Evolutionary conservation across 306 rosid genomes (phyloP), one percentile per base, ranked within the genome.

Genomic region (Citrullus amarus): DNA sequence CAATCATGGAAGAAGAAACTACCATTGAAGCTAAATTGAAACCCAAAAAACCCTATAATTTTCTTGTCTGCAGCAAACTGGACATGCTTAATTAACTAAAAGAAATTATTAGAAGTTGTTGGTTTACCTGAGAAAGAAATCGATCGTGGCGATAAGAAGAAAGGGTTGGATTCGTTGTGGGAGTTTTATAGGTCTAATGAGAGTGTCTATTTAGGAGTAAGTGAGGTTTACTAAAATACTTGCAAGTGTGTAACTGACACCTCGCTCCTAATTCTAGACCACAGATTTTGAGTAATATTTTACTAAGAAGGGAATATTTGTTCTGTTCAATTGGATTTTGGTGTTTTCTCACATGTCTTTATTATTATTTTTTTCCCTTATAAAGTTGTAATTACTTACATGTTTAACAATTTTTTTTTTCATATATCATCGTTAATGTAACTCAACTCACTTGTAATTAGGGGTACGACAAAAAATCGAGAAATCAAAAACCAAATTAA

Each of bases 201-300:
- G 78, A 53, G 53, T 74, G 78, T 74, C 78, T 16, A 74, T 8
- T 74, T 74, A 53, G 78, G 78, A 32, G 55, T 9, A n/a, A 71
- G 77, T 13, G 77, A 71, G 78, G 78, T 73, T 61, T 74, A 38
- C 43, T 13, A 34, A 53, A 32, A 32, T 74, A 17, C 62, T 74
- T 32, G 62, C 78, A 32, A 74, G 62, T 74, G 78, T 74, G 78
- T 53, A 17, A 36, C 1, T 53, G 62, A 74, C 78, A 28, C 60
- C 54, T 51, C 28, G 2, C 34, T 9, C 32, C 7, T 25, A 7
- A 5, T 46, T 44, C 20, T 46, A 17, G 50, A 60, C 8, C 39
- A 9, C 46, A 8, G 25, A 36, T 5, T n/a, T 68, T 68, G 0
- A 62, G 25, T 41, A 69, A 41, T 69, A 11, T 20, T 69, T 20